phyloP scores from a whole-genome alignment of 306 rosid genomes.

The Quercus agrifolia region DNA sequence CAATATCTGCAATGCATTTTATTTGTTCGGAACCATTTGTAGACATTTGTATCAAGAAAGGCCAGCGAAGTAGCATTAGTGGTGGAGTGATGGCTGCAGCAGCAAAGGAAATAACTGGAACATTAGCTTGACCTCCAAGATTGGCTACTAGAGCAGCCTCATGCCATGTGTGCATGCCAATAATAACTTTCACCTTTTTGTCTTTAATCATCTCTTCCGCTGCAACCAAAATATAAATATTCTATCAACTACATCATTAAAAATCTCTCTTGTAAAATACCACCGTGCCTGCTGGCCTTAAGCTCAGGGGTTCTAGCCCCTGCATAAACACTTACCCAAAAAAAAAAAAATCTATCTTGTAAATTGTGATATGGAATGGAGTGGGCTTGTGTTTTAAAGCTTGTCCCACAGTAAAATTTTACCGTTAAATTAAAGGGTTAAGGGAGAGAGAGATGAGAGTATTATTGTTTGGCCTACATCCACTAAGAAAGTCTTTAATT shows the following conservation, averaged over 20 bases:
- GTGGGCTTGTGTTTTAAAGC: no score
- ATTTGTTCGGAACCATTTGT: slow-evolving; percentile 27
- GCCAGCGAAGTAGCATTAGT: slow-evolving; percentile 40
- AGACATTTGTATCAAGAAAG: slow-evolving; percentile 51
- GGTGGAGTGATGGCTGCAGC: slow-evolving; percentile 33
- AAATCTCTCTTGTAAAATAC: neutral
- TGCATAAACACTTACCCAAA: no score
- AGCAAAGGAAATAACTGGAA: slow-evolving; percentile 52
- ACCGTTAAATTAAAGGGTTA: no score
- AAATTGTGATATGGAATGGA: neutral
- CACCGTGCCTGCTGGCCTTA: no score
- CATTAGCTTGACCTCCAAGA: slow-evolving; percentile 32
- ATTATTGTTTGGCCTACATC: no score
- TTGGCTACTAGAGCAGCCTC: slow-evolving; percentile 58
- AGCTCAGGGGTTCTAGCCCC: no score
- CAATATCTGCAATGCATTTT: slow-evolving; percentile 52
- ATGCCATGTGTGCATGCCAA: slow-evolving; percentile 56
- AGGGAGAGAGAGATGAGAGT: no score
- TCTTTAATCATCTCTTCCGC: slow-evolving; percentile 39
- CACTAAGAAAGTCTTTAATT: no score
- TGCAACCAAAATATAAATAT: slow-evolving; percentile 12
- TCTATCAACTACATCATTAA: neutral
- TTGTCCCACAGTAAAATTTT: no score
- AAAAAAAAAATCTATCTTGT: neutral
- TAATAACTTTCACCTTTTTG: slow-evolving; percentile 31